Base-by-base conservation (phyloP, 192 early-diverging fungal species). In the Linnemannia exigua region DNA sequence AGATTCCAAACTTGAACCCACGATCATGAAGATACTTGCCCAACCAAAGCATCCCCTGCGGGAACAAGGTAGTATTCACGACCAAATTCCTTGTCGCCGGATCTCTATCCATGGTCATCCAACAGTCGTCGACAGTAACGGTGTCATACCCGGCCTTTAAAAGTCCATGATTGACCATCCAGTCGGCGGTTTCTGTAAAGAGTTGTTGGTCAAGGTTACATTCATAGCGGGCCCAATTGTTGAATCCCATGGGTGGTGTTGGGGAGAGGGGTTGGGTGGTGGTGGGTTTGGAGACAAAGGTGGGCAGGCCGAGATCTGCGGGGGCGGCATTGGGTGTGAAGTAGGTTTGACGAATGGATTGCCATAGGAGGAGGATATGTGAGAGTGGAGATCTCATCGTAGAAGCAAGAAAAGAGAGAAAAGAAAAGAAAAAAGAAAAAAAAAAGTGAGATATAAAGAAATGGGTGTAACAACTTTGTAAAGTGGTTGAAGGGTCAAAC, bases 61-160 rank as follows among this genome's bases (percentile, higher is more conserved):
- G 93, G 75, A 94, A 94, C 44, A 87, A 67, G 3, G 50, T 78
- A 14, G 75, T 74, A 75, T 92, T 89, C 44, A 74, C 38, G 16
- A 84, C 82, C 20, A 90, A 68, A 7, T 84, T 70, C 8, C 76
- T 52, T 0, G 77, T 89, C 1, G 71, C 69, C 0, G 76, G 73
- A 61, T 88, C 84, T 15, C 90, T 87, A 5, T 79, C 80, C 75
- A 78, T 82, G 28, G 75, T 78, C 70, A 88, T 78, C 93, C 93
- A 93, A 74, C 93, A 93, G 51, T 93, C 91, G 54, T 92, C 92
- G 35, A 94, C 69, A 46, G 89, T 90, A 54, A 94, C 77, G 68
- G 92, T 91, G 36, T 89, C 70, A 75, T 94, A 94, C 0, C 93
- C 93, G 0, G 88, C 86, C 20, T 67, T 67, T 3, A 79, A 38